Evolutionary conservation across 257 asterid species (phyloP).

Genomic region (Leonotis leonurus): DNA sequence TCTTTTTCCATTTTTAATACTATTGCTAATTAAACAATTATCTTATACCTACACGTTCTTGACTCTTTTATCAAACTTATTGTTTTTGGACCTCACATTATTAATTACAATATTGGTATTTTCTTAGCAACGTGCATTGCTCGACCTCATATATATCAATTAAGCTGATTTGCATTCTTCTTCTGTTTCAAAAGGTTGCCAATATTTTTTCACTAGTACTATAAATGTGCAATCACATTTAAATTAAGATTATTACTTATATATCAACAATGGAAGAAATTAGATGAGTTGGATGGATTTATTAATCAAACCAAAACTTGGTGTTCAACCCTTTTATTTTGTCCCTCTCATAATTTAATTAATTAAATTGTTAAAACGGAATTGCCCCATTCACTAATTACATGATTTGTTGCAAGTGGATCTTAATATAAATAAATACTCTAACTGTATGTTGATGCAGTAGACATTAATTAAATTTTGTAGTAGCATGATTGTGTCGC

Average conservation of each 20-base stretch:
- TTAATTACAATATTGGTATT: too few species aligned
- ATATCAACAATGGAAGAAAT: not conserved
- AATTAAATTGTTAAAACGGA: slow-evolving; percentile 4
- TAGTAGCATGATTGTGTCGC: not conserved
- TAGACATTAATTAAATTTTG: not conserved
- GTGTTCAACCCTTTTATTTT: slow-evolving; percentile 21
- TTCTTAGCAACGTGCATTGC: too few species aligned
- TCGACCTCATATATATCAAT: not conserved
- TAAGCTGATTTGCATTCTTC: not conserved
- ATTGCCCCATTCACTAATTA: slow-evolving; percentile 5
- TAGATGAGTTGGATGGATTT: slow-evolving; percentile 5
- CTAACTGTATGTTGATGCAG: not conserved
- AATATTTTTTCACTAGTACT: not conserved
- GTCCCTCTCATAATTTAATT: slow-evolving; percentile 12
- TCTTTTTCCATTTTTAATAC: too few species aligned
- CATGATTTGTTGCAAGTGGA: slow-evolving; percentile 8
- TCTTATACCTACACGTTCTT: too few species aligned
- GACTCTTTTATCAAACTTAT: too few species aligned
- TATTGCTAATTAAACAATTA: too few species aligned
- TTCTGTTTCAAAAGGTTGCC: not conserved
- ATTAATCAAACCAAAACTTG: slow-evolving; percentile 9
- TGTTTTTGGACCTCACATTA: too few species aligned
- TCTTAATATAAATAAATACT: not conserved
- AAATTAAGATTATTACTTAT: too few species aligned
- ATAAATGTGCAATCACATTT: not conserved